A percentile compares a stretch with the other conserved stretches of the same genome.
These are phyloP conservation scores for Panaeolus cyanescens DNA, from an alignment of 768 basidiomycete species.

Conservation along the genomic window DNA sequence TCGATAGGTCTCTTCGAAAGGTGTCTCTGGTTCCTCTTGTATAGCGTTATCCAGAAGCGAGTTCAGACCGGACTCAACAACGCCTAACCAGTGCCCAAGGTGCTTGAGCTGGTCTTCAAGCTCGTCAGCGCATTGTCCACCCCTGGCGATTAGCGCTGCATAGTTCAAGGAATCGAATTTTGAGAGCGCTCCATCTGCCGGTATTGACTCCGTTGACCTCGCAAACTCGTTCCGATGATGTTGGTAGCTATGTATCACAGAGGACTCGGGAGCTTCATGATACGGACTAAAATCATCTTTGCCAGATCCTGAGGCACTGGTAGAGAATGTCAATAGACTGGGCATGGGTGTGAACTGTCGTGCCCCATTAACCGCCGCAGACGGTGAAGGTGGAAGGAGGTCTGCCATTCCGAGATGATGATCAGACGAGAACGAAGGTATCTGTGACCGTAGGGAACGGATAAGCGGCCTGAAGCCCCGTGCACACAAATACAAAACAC, in stretches of 20 bases:
- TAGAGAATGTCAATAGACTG: slow-evolving; percentile 8
- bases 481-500: not conserved
- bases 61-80: slow-evolving; percentile 72
- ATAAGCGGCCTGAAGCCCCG: not conserved
- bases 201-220: not conserved
- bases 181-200: not conserved
- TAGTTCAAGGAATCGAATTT: slow-evolving; percentile 58
- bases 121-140: slow-evolving; percentile 60
- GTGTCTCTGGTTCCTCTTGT: slow-evolving; percentile 60
- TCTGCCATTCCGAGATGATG: slow-evolving; percentile 71
- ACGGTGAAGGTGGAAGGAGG: slow-evolving; percentile 70
- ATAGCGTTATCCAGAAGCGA: slow-evolving; percentile 68
- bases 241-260: not conserved
- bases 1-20: not conserved
- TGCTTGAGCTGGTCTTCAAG: slow-evolving; percentile 75
- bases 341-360: slow-evolving; percentile 32
- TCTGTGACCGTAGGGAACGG: slow-evolving; percentile 35
- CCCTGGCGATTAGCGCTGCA: slow-evolving; percentile 49
- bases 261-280: not conserved
- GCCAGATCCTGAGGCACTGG: slow-evolving; percentile 5
- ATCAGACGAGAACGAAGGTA: slow-evolving; percentile 67
- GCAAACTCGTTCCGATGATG: not conserved
- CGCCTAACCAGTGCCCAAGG: slow-evolving; percentile 73
- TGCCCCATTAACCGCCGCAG: slow-evolving; percentile 29
- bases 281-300: not conserved